Percentiles rank a stretch among this genome's conserved stretches.
Conservation (phyloP, 1,139 yeast species). For the Kodamaea fungicola region DNA sequence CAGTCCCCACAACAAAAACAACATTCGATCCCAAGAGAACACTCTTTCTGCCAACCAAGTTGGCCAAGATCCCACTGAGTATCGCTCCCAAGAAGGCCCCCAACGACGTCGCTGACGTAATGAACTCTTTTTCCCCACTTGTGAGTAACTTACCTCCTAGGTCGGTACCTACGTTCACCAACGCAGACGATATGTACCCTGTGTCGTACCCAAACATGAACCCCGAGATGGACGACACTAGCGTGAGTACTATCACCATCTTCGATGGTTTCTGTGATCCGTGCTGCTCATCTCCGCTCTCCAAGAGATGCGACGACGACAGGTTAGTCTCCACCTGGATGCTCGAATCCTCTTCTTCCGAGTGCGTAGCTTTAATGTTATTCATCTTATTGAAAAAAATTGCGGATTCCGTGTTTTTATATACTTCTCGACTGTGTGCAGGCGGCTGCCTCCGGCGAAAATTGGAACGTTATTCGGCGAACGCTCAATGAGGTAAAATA, state of each 20-base stretch:
- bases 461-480: no score
- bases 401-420: no score
- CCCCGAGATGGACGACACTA: conserved; percentile 86
- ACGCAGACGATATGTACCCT: conserved; percentile 89
- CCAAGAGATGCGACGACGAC: neutral
- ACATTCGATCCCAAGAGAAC: conserved; percentile 77
- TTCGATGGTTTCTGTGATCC: conserved; percentile 42
- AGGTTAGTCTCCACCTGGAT: neutral
- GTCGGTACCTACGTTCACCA: conserved; percentile 79
- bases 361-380: no score
- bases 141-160: conserved; percentile 49
- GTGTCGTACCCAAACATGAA: conserved; percentile 97
- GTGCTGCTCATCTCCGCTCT: no score
- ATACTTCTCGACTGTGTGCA: no score
- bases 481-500: no score
- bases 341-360: neutral
- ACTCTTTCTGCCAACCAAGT: conserved; percentile 75
- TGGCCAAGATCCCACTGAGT: conserved; percentile 77
- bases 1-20: conserved; percentile 78
- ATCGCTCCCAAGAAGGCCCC: conserved; percentile 85
- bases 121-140: conserved; percentile 78
- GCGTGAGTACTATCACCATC: conserved; percentile 65
- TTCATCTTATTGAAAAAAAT: no score
- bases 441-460: no score
- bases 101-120: conserved; percentile 91